Conservation (phyloP, 768 basidiomycete species). For the Kwoniella newhampshirensis region DNA sequence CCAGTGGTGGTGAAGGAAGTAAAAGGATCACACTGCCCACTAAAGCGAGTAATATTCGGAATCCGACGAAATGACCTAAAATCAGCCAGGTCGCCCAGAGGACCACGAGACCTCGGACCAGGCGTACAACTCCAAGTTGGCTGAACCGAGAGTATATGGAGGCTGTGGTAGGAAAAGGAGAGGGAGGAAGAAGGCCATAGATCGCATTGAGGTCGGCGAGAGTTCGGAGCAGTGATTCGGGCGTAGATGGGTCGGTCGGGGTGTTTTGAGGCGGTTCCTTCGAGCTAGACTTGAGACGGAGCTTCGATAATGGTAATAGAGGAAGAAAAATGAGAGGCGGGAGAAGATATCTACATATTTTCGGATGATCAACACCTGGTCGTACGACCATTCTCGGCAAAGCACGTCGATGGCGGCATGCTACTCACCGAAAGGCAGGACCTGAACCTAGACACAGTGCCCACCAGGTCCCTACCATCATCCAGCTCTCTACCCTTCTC, state of each 20-base stretch:
- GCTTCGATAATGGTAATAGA: slow-evolving; percentile 50
- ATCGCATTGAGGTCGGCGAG: slow-evolving; percentile 69
- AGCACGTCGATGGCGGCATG: too few relatives aligned
- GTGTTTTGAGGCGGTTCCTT: slow-evolving; percentile 57
- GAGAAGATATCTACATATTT: slow-evolving; percentile 60
- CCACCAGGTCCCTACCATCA: slow-evolving; percentile 75
- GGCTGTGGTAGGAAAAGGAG: slow-evolving; percentile 58
- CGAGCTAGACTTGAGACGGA: slow-evolving; percentile 45
- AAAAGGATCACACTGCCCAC: slow-evolving; percentile 40
- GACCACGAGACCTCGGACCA: slow-evolving; percentile 34
- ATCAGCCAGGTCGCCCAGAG: slow-evolving; percentile 45
- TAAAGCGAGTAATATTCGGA: slow-evolving; percentile 27
- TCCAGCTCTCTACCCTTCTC: slow-evolving; percentile 52
- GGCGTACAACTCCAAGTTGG: slow-evolving; percentile 28
- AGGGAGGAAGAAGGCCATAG: slow-evolving; percentile 55
- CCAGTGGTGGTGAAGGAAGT: slow-evolving; percentile 43
- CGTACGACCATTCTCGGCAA: neutral
- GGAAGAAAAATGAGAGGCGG: slow-evolving; percentile 60
- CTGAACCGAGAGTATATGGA: slow-evolving; percentile 43
- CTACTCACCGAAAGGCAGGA: slow-evolving; percentile 59
- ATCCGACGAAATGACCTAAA: slow-evolving; percentile 33
- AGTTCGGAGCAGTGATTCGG: slow-evolving; percentile 53
- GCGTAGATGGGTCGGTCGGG: slow-evolving; percentile 30
- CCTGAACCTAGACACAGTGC: slow-evolving; percentile 65
- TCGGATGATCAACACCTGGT: neutral